A percentile compares a stretch with the other conserved stretches of the same genome.
Evolutionary conservation across 306 rosid species (phyloP).

Genomic region (Notholithocarpus densiflorus): DNA sequence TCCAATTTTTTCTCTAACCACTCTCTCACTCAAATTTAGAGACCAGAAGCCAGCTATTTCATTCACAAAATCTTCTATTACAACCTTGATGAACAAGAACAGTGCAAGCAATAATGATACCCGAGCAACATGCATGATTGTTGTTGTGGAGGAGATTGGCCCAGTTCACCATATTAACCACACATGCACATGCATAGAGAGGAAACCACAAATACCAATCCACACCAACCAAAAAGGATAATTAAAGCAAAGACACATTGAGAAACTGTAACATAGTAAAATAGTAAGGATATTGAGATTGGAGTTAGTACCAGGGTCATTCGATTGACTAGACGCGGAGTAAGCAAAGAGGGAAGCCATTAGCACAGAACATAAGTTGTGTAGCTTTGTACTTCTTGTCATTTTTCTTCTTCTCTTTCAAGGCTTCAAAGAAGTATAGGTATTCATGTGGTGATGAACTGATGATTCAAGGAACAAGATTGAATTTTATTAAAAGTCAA

Average conservation of each 20-base stretch:
- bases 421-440: not conserved
- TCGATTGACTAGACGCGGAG: constrained; percentile 63
- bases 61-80: constrained; percentile 33
- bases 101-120: constrained; percentile 38
- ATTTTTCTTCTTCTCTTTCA: constrained; percentile 26
- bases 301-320: constrained; percentile 47
- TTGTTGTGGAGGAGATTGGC: constrained; percentile 16
- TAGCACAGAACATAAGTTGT: constrained; percentile 37
- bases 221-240: not conserved
- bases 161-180: constrained; percentile 50
- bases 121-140: constrained; percentile 27
- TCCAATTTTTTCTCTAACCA: constrained; percentile 60
- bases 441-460: too few species aligned
- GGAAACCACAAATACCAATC: constrained; percentile 84
- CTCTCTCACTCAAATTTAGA: constrained; percentile 57
- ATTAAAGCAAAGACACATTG: not conserved
- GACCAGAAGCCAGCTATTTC: constrained; percentile 51
- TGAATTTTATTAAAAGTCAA: constrained; percentile 21
- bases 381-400: constrained; percentile 33
- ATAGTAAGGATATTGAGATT: not conserved
- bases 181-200: constrained; percentile 48
- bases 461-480: not conserved
- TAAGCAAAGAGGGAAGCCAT: constrained; percentile 65
- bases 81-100: constrained; percentile 41
- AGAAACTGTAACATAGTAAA: not conserved